A percentile compares a stretch with the other conserved stretches of the same genome.
Conservation (phyloP, 2,329 filamentous ascomycete genomes). For the Talaromyces sp. region DNA sequence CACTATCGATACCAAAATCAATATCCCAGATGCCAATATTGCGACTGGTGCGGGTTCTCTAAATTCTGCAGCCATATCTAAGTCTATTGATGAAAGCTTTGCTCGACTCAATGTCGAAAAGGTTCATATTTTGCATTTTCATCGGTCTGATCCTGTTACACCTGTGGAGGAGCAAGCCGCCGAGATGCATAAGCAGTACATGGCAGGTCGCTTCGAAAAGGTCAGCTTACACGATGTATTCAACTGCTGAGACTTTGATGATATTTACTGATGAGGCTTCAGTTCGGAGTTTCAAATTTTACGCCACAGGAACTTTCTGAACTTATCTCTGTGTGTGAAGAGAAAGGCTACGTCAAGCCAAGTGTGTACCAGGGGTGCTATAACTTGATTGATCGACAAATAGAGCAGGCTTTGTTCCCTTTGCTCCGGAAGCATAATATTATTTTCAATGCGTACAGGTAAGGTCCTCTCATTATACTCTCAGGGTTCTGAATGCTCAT, state of each 20-base stretch:
- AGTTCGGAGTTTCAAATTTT: conserved; percentile 48
- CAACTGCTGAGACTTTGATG: no score
- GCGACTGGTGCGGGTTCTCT: conserved; percentile 28
- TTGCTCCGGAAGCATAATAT: conserved; percentile 35
- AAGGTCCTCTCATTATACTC: background rate
- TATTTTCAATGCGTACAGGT: conserved; percentile 5
- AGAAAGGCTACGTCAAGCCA: conserved; percentile 40
- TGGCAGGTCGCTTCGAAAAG: conserved; percentile 14
- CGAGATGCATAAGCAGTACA: conserved; percentile 26
- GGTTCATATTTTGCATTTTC: conserved; percentile 44
- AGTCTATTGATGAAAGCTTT: conserved; percentile 1
- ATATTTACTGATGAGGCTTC: background rate
- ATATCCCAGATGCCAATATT: conserved; percentile 30
- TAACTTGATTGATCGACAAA: conserved; percentile 39
- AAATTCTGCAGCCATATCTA: background rate
- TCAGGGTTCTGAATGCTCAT: background rate
- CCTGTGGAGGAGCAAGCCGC: conserved; percentile 41
- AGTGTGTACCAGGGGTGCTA: conserved; percentile 47
- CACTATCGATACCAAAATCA: conserved; percentile 40
- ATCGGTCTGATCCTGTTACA: conserved; percentile 38
- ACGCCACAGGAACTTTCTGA: conserved; percentile 31
- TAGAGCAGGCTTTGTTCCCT: conserved; percentile 41
- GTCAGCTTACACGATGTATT: background rate
- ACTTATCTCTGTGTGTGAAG: conserved; percentile 38
- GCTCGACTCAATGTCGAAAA: conserved; percentile 16